Conservation (phyloP, 345 rosid genomes). For the Brassica incana region DNA sequence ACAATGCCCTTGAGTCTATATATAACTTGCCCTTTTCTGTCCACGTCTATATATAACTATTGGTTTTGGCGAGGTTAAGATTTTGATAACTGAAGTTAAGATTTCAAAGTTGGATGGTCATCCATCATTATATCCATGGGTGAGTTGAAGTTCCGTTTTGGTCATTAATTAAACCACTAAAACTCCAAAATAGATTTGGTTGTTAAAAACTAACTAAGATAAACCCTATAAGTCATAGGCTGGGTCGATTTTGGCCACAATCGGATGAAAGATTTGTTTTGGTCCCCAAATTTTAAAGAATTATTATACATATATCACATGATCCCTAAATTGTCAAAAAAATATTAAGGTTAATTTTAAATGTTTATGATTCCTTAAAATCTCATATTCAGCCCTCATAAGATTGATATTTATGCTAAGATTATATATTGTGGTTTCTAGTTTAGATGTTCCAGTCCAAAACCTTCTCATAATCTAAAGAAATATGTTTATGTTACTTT, state of each 20-base stretch:
- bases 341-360: too few relatives aligned
- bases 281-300: background rate
- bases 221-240: background rate
- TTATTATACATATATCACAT: too few relatives aligned
- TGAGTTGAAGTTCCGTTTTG: background rate
- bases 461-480: background rate
- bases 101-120: background rate
- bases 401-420: background rate
- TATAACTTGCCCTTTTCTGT: slow-evolving; percentile 18
- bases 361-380: too few relatives aligned
- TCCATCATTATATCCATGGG: slow-evolving; percentile 5
- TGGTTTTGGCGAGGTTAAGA: slow-evolving; percentile 9
- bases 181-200: background rate
- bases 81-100: slow-evolving; percentile 2
- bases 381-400: too few relatives aligned
- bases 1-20: slow-evolving; percentile 12
- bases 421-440: background rate
- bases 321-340: too few relatives aligned
- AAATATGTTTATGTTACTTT: background rate
- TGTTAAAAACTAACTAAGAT: background rate
- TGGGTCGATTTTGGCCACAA: background rate
- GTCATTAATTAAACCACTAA: background rate
- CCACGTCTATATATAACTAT: slow-evolving; percentile 27
- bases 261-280: too few relatives aligned
- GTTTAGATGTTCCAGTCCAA: too few relatives aligned